Evolutionary conservation across 139 green algal genomes (phyloP).

Genomic region (Trebouxia sp.): DNA sequence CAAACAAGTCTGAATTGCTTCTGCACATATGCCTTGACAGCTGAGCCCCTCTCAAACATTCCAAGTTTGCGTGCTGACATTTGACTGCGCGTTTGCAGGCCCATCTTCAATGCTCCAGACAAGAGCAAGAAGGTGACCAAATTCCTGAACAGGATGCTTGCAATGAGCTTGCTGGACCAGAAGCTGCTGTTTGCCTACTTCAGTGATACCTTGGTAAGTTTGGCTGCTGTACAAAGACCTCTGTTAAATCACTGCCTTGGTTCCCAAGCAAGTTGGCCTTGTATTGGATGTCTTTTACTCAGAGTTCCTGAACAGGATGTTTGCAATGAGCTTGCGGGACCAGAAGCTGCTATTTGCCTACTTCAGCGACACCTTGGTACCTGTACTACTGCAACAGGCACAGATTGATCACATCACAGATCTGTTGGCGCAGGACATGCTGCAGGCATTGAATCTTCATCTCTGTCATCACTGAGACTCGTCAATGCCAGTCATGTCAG

Average conservation of each 20-base stretch:
- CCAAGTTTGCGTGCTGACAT: neutral
- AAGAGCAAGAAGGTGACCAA: slow-evolving; percentile 6
- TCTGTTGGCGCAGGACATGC: too few relatives aligned
- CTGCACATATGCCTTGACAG: too few relatives aligned
- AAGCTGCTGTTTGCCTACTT: slow-evolving; percentile 35
- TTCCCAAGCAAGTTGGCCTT: too few relatives aligned
- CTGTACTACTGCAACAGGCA: too few relatives aligned
- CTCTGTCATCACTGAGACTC: too few relatives aligned
- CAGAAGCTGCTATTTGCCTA: slow-evolving; percentile 51
- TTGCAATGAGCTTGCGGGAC: slow-evolving; percentile 65
- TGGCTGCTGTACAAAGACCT: neutral
- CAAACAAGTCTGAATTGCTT: too few relatives aligned
- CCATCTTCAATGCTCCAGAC: neutral
- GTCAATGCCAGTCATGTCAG: too few relatives aligned
- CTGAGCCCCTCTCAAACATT: neutral
- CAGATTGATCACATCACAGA: too few relatives aligned
- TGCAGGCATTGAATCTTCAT: too few relatives aligned
- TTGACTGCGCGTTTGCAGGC: neutral
- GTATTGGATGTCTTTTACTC: slow-evolving; percentile 27
- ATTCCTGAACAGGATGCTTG: slow-evolving; percentile 82
- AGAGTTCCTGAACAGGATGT: slow-evolving; percentile 76
- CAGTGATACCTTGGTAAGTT: slow-evolving; percentile 18
- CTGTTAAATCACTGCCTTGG: neutral
- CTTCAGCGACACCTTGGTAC: slow-evolving; percentile 21
- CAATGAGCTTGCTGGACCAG: slow-evolving; percentile 66